Conservation (phyloP, 140 eudicot species). For the Stevia rebaudiana region DNA sequence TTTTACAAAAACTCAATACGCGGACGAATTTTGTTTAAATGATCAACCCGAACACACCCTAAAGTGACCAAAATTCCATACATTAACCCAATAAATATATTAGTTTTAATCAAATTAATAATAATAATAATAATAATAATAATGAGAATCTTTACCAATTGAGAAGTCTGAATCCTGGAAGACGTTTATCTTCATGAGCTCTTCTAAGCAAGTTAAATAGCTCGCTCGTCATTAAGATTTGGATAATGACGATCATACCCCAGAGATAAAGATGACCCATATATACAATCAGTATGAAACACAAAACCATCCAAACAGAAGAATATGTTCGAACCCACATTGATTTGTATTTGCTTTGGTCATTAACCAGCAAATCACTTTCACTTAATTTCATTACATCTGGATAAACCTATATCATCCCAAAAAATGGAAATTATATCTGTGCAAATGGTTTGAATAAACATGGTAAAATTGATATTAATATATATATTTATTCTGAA, state of each 20-base stretch:
- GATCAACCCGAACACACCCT: background rate
- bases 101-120: background rate
- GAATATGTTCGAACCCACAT: constrained; percentile 76
- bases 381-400: constrained; percentile 53
- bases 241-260: constrained; percentile 68
- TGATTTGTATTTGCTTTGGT: constrained; percentile 63
- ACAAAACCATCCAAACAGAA: constrained; percentile 67
- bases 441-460: background rate
- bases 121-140: background rate
- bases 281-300: constrained; percentile 45
- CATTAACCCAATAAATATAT: background rate
- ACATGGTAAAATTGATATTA: background rate
- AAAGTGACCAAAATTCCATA: background rate
- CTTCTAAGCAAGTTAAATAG: constrained; percentile 68
- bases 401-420: constrained; percentile 40
- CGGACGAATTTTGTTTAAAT: background rate
- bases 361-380: constrained; percentile 46
- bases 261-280: constrained; percentile 84
- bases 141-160: constrained; percentile 44
- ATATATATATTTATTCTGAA: background rate
- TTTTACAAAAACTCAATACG: background rate
- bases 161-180: constrained; percentile 82
- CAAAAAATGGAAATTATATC: background rate
- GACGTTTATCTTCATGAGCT: constrained; percentile 67
- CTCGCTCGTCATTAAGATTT: constrained; percentile 70